Conservation (phyloP, 306 rosid genomes). For the Inga oerstediana region DNA sequence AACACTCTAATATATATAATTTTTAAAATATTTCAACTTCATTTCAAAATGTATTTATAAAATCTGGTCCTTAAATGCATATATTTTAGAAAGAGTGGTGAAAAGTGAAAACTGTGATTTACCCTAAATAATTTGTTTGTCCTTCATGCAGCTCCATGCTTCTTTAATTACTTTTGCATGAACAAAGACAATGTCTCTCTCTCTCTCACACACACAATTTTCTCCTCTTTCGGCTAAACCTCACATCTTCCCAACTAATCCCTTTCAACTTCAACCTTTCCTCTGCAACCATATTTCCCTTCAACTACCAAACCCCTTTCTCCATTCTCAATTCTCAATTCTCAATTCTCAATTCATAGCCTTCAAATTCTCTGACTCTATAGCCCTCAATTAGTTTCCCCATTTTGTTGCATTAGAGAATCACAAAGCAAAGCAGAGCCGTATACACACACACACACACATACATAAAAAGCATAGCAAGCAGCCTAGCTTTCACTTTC, state of each 20-base stretch:
- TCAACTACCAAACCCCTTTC: conserved; percentile 29
- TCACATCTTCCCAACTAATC: background rate
- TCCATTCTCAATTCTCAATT: too few relatives aligned
- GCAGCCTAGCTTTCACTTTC: conserved; percentile 58
- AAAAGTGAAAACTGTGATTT: background rate
- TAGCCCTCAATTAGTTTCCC: background rate
- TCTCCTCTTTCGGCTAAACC: background rate
- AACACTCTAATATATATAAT: background rate
- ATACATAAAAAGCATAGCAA: conserved; percentile 29
- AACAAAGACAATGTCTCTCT: background rate
- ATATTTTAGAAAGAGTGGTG: too few relatives aligned
- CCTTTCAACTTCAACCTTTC: conserved; percentile 32
- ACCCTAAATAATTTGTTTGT: conserved; percentile 10
- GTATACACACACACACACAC: background rate
- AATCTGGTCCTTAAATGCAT: too few relatives aligned
- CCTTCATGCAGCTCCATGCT: conserved; percentile 44
- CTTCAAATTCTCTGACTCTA: background rate
- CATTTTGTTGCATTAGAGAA: conserved; percentile 18
- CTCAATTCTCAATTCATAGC: background rate
- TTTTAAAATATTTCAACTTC: too few relatives aligned
- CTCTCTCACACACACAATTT: background rate
- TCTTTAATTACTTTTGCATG: conserved; percentile 37
- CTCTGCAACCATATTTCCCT: conserved; percentile 17
- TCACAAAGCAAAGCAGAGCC: conserved; percentile 37
- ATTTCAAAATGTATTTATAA: too few relatives aligned